Evolutionary conservation across 2,329 filamentous ascomycete genomes (phyloP).

Genomic region (Trichophyton simii): DNA sequence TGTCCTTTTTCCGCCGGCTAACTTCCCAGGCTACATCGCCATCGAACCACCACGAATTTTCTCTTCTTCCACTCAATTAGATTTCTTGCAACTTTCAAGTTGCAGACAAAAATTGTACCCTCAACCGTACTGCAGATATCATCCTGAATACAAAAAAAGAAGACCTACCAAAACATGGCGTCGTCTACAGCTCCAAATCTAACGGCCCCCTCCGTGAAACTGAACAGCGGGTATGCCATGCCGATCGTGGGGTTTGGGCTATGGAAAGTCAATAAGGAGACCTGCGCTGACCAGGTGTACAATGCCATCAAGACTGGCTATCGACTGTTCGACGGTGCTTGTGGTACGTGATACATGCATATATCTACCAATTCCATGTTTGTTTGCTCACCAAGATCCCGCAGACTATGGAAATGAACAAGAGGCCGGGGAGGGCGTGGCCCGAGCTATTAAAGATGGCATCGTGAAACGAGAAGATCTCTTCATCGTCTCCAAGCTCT

Average conservation of each 20-base stretch:
- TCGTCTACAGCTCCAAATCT: not conserved
- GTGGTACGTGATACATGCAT: conserved; percentile 30
- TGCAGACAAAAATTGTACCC: not conserved
- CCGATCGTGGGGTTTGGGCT: conserved; percentile 41
- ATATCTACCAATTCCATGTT: not conserved
- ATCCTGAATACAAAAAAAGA: not conserved
- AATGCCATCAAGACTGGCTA: conserved; percentile 53
- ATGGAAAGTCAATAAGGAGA: conserved; percentile 70
- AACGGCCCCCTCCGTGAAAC: conserved; percentile 10
- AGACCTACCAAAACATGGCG: not conserved
- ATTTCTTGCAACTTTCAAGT: too few species aligned
- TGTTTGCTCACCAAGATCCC: not conserved
- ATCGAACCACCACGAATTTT: too few species aligned
- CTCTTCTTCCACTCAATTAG: too few species aligned
- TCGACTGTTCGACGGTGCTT: conserved; percentile 49
- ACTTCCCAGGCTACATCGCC: too few species aligned
- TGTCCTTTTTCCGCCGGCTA: too few species aligned
- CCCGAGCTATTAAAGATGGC: conserved; percentile 67
- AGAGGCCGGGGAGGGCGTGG: conserved; percentile 63
- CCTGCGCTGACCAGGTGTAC: conserved; percentile 64
- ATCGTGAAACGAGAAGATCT: conserved; percentile 74
- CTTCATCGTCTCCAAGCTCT: conserved; percentile 87
- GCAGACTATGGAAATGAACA: conserved; percentile 73
- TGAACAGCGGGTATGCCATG: conserved; percentile 26
- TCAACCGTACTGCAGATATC: not conserved